phyloP scores from a whole-genome alignment of 2,329 filamentous ascomycete species.

The Arachnomyces sp. region DNA sequence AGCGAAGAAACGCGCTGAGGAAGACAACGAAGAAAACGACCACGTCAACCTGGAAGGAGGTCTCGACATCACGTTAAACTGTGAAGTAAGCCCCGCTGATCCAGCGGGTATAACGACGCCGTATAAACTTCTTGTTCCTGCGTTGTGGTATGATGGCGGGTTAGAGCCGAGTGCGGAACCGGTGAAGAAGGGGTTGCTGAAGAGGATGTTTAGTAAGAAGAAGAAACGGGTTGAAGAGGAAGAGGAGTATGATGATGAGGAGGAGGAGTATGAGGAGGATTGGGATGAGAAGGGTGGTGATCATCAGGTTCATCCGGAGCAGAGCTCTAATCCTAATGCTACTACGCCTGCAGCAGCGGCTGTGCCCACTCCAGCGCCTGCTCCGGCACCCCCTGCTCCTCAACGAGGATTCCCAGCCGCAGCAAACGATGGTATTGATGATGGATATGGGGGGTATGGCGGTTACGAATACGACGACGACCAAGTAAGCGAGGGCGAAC shows the following conservation, averaged over 20 bases:
- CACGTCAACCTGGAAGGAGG: conserved; percentile 70
- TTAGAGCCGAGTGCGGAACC: conserved; percentile 29
- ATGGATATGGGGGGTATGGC: conserved; percentile 1
- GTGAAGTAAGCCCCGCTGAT: conserved; percentile 78
- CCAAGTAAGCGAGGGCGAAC: too few relatives aligned
- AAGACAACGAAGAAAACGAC: conserved; percentile 44
- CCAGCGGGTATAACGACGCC: conserved; percentile 80
- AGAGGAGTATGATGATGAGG: conserved; percentile 11
- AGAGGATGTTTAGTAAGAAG: conserved; percentile 23
- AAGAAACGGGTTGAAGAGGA: conserved; percentile 15
- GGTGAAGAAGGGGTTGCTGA: conserved; percentile 32
- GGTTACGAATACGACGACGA: not conserved
- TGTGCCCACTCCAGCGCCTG: not conserved
- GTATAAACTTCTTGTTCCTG: conserved; percentile 78
- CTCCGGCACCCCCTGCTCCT: not conserved
- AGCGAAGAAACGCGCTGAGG: conserved; percentile 45
- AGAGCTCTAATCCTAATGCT: not conserved
- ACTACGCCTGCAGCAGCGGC: not conserved
- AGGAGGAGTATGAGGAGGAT: conserved; percentile 9
- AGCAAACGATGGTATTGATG: not conserved
- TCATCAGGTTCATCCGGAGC: not conserved
- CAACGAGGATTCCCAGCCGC: not conserved
- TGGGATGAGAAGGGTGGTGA: not conserved
- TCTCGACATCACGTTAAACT: conserved; percentile 77
- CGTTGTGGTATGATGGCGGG: conserved; percentile 48